Evolutionary conservation across 148 eudicot genomes (phyloP), one percentile per base, ranked within the genome.

Genomic region (Limonium bicolor): DNA sequence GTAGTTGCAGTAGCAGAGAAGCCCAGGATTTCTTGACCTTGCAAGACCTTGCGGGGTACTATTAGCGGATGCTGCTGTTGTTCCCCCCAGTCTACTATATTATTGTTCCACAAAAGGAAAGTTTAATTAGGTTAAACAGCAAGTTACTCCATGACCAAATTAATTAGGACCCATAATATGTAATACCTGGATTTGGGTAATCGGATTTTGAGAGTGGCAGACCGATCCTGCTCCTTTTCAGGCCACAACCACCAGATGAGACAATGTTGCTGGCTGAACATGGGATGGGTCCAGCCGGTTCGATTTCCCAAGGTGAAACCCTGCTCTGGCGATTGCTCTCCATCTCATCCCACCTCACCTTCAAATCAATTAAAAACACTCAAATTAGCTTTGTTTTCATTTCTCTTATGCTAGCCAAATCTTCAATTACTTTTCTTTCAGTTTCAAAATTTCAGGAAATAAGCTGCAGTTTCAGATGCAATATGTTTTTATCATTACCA

Each of bases 11-110:
- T 52, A 45, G 73, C 44, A 50, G 64, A 55, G 58, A 72, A 74
- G 61, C 83, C 73, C 58, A 50, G 51, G 45, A 83, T 81, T 88
- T 88, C 97, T 88, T 88, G 97, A 88, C 97, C 97, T 88, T 88
- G 97, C 97, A 88, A 88, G 97, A 83, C 97, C 94, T 82, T 79
- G 46, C 64, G 92, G 94, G 80, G 74, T 64, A 92, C 78, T 20
- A 54, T 46, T 9, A n/a, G n/a, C n/a, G n/a, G n/a, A n/a, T n/a
- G n/a, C n/a, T n/a, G n/a, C n/a, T n/a, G n/a, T n/a, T 78, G 73
- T 59, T 88, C 96, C 71, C 77, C 76, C 44, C 74, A 83, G 78
- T 77, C 86, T 18, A 37, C n/a, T n/a, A n/a, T n/a, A n/a, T n/a
- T n/a, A n/a, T n/a, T n/a, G n/a, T n/a, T n/a, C n/a, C n/a, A n/a